Percentiles rank a stretch among this genome's conserved stretches.
phyloP scores from a whole-genome alignment of 768 basidiomycete genomes.

The Neoboletus magnificus region DNA sequence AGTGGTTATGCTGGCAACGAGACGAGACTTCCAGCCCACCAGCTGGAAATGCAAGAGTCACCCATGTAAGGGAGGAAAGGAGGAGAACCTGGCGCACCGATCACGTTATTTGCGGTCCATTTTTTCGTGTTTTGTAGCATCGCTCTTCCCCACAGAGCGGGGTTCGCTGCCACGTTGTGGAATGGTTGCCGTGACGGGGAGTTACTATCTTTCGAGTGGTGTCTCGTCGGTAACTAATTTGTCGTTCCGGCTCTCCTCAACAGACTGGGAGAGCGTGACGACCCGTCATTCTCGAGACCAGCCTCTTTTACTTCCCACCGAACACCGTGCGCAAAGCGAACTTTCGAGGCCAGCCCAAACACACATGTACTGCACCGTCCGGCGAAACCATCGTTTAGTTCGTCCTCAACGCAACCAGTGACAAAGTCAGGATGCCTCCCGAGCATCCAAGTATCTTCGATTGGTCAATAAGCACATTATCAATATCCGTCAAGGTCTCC shows the following conservation, averaged over 20 bases:
- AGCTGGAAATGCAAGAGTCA: constrained; percentile 42
- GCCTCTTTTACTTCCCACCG: constrained; percentile 75
- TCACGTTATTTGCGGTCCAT: constrained; percentile 79
- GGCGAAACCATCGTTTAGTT: not conserved
- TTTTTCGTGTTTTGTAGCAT: constrained; percentile 51
- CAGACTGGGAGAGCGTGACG: constrained; percentile 56
- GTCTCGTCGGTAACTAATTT: too few relatives aligned
- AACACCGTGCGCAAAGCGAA: constrained; percentile 43
- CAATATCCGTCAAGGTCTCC: not conserved
- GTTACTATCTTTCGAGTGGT: too few relatives aligned
- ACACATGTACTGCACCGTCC: constrained; percentile 25
- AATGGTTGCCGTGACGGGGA: too few relatives aligned
- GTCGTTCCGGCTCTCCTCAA: constrained; percentile 32
- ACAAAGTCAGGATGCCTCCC: too few relatives aligned
- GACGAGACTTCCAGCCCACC: constrained; percentile 94
- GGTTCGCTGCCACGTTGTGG: too few relatives aligned
- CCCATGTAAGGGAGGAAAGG: not conserved
- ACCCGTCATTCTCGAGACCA: constrained; percentile 61
- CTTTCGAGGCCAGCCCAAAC: constrained; percentile 48
- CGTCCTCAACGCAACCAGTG: too few relatives aligned
- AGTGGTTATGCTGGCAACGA: constrained; percentile 89
- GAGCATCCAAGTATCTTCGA: not conserved
- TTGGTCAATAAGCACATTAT: not conserved
- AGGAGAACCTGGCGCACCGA: constrained; percentile 48
- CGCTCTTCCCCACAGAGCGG: too few relatives aligned